Conservation (phyloP, 2,329 filamentous ascomycete genomes). For the Penicillium polonicum region DNA sequence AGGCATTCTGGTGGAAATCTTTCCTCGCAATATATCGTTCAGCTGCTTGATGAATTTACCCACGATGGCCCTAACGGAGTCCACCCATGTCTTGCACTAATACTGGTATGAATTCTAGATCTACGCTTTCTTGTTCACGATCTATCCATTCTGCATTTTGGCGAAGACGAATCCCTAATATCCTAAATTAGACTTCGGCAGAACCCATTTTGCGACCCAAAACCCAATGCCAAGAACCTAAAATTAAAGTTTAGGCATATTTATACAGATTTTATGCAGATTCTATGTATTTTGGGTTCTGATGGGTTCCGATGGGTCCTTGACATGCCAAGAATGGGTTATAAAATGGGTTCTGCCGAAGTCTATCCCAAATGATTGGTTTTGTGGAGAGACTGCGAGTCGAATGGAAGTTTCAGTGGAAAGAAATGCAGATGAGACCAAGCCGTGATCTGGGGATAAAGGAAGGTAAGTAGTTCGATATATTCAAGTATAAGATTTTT, state of each 20-base stretch:
- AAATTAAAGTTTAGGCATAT: no score
- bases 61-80: conserved; percentile 35
- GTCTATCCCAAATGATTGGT: conserved; percentile 24
- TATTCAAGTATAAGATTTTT: neutral
- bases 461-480: neutral
- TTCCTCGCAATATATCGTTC: conserved; percentile 26
- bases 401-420: conserved; percentile 22
- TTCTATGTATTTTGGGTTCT: no score
- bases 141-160: conserved; percentile 21
- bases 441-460: conserved; percentile 4
- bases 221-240: no score
- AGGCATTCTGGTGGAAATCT: conserved; percentile 5
- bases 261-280: no score
- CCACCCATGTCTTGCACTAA: conserved; percentile 32
- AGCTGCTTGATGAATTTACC: conserved; percentile 31
- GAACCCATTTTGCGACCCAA: no score
- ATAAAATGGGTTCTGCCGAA: no score
- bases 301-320: no score
- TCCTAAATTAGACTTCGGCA: no score
- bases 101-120: conserved; percentile 13
- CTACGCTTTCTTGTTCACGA: conserved; percentile 22
- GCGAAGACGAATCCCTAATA: conserved; percentile 15
- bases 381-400: conserved; percentile 21
- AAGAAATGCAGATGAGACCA: conserved; percentile 11
- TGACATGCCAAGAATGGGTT: no score